Conservation (phyloP, 2,329 filamentous ascomycete species). For the Aspergillus sp. region DNA sequence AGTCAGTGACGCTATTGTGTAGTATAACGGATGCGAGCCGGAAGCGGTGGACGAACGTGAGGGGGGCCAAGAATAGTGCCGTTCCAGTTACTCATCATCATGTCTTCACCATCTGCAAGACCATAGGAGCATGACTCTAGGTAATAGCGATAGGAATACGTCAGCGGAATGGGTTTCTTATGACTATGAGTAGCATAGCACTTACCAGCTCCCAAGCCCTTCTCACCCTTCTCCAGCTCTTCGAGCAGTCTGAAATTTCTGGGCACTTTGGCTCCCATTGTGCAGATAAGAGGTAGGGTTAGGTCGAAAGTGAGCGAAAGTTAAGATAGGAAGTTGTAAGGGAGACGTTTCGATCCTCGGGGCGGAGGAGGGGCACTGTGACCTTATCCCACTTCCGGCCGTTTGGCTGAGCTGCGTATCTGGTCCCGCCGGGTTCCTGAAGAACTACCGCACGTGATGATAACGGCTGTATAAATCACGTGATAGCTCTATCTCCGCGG, state of each 20-base stretch:
- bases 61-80: conserved; percentile 95
- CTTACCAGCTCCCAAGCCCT: conserved; percentile 81
- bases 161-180: conserved; percentile 25
- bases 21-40: conserved; percentile 1
- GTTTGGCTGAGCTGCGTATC: neutral
- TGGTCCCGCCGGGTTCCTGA: conserved; percentile 8
- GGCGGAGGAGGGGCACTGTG: conserved; percentile 23
- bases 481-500: conserved; percentile 16
- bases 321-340: conserved; percentile 10
- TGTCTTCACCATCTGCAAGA: conserved; percentile 87
- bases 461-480: conserved; percentile 19
- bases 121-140: conserved; percentile 96
- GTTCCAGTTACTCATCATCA: conserved; percentile 98
- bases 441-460: conserved; percentile 18
- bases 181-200: conserved; percentile 4
- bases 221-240: conserved; percentile 98
- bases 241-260: conserved; percentile 95
- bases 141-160: conserved; percentile 17
- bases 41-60: conserved; percentile 65
- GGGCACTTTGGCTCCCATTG: conserved; percentile 75
- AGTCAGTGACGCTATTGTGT: conserved; percentile 17
- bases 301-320: neutral
- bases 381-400: conserved; percentile 13
- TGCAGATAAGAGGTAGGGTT: conserved; percentile 1
- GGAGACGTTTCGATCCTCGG: conserved; percentile 16